Evolutionary conservation across 2,329 filamentous ascomycete species (phyloP).

Genomic region (Penicillium sp.): DNA sequence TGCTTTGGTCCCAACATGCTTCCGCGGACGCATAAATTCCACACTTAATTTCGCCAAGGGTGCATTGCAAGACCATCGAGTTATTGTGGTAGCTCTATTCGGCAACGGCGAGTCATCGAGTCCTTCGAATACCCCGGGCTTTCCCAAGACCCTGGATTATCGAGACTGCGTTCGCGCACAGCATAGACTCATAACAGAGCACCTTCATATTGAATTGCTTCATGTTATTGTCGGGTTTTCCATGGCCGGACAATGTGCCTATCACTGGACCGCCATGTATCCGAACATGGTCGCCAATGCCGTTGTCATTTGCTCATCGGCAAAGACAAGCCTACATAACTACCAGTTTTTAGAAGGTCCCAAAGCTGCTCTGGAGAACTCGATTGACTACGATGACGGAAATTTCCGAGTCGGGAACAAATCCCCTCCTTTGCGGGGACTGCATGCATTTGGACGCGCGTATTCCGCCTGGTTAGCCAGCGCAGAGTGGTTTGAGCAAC

Average conservation of each 20-base stretch:
- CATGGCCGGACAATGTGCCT: conserved; percentile 50
- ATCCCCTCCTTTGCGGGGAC: conserved; percentile 23
- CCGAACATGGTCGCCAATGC: conserved; percentile 38
- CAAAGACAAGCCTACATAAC: conserved; percentile 46
- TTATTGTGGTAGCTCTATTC: conserved; percentile 47
- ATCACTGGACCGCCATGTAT: conserved; percentile 47
- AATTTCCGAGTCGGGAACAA: conserved; percentile 25
- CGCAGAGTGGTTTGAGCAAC: conserved; percentile 43
- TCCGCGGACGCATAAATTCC: conserved; percentile 48
- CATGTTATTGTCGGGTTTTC: conserved; percentile 47
- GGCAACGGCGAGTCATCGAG: conserved; percentile 48
- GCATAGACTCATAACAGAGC: conserved; percentile 35
- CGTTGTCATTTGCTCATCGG: conserved; percentile 45
- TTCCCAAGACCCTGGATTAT: conserved; percentile 40
- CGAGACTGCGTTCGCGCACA: conserved; percentile 44
- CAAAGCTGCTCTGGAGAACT: conserved; percentile 39
- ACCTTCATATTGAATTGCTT: conserved; percentile 31
- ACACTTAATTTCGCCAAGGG: conserved; percentile 48
- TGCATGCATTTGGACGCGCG: conserved; percentile 44
- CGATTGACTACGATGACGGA: conserved; percentile 38
- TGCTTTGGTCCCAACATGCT: conserved; percentile 54
- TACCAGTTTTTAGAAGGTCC: conserved; percentile 48
- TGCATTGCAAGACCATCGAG: conserved; percentile 38
- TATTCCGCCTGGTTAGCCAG: conserved; percentile 49
- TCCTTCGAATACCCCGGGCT: conserved; percentile 43